These are phyloP conservation scores for Phanerochaete sordida DNA, from an alignment of 768 basidiomycete genomes.

Conservation along the genomic window DNA sequence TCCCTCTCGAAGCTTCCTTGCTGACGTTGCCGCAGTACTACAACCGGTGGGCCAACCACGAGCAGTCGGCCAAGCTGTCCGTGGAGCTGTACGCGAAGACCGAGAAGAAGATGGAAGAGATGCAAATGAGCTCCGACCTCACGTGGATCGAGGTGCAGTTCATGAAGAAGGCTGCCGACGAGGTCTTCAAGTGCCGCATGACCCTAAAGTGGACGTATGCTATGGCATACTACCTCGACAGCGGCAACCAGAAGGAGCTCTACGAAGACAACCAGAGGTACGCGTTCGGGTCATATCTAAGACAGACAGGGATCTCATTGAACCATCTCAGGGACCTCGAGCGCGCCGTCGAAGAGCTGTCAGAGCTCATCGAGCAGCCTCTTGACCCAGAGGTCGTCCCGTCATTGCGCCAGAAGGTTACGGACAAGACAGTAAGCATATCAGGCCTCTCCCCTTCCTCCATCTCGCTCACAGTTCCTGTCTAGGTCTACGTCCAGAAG, in stretches of 20 bases:
- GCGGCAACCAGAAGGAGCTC: slow-evolving; percentile 88
- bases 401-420: slow-evolving; percentile 83
- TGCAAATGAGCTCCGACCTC: slow-evolving; percentile 88
- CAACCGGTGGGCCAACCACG: slow-evolving; percentile 99
- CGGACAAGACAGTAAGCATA: slow-evolving; percentile 81
- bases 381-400: slow-evolving; percentile 84
- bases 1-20: not conserved
- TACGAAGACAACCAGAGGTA: slow-evolving; percentile 97
- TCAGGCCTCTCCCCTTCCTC: not conserved
- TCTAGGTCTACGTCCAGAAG: slow-evolving; percentile 90
- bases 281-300: not conserved
- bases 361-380: slow-evolving; percentile 88
- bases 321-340: slow-evolving; percentile 76
- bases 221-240: slow-evolving; percentile 95
- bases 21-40: slow-evolving; percentile 68
- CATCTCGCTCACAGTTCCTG: not conserved
- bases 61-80: slow-evolving; percentile 97
- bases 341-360: slow-evolving; percentile 90
- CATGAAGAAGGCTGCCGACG: slow-evolving; percentile 97
- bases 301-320: not conserved
- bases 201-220: slow-evolving; percentile 99
- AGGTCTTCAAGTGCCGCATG: slow-evolving; percentile 83
- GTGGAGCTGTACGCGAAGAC: slow-evolving; percentile 90
- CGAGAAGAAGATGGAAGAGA: slow-evolving; percentile 99
- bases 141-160: slow-evolving; percentile 99